Percentiles rank a stretch among this genome's conserved stretches.
These are phyloP conservation scores for Lachnellula willkommii DNA, from an alignment of 2,329 filamentous ascomycete species.

Conservation along the genomic window DNA sequence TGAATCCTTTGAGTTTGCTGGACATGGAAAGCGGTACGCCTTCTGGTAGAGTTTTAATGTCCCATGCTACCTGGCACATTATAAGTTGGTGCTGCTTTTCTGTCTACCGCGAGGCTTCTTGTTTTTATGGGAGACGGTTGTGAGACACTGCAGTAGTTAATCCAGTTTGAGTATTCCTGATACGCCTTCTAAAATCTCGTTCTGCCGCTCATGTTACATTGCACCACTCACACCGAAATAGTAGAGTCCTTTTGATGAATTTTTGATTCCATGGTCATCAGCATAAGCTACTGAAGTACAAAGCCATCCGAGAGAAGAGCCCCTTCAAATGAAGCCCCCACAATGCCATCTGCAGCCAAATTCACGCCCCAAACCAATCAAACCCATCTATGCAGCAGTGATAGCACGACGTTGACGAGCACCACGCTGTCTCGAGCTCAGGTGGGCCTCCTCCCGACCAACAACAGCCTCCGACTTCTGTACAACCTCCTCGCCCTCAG, in stretches of 20 bases:
- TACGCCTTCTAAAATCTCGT: too few species aligned
- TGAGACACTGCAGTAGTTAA: background rate
- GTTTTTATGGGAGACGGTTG: background rate
- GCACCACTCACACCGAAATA: background rate
- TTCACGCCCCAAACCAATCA: constrained; percentile 25
- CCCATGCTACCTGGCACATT: too few species aligned
- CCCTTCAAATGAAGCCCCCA: constrained; percentile 20
- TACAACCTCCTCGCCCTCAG: constrained; percentile 93
- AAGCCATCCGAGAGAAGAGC: constrained; percentile 21
- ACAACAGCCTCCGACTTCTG: constrained; percentile 74
- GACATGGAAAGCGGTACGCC: too few species aligned
- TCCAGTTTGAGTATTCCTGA: background rate
- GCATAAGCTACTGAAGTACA: constrained; percentile 31
- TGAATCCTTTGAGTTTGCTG: too few species aligned
- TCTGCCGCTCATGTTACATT: background rate
- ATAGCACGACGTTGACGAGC: constrained; percentile 58
- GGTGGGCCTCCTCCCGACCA: constrained; percentile 59
- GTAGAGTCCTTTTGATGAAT: constrained; percentile 7
- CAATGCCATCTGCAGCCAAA: constrained; percentile 25
- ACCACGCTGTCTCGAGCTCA: constrained; percentile 91
- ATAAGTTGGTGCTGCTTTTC: too few species aligned
- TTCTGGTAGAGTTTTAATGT: too few species aligned
- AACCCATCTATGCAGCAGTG: constrained; percentile 52
- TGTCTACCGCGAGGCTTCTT: too few species aligned
- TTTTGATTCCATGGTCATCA: constrained; percentile 23